These are phyloP conservation scores for Hysterium pulicare DNA, from an alignment of 2,329 filamentous ascomycete genomes.

Conservation along the genomic window DNA sequence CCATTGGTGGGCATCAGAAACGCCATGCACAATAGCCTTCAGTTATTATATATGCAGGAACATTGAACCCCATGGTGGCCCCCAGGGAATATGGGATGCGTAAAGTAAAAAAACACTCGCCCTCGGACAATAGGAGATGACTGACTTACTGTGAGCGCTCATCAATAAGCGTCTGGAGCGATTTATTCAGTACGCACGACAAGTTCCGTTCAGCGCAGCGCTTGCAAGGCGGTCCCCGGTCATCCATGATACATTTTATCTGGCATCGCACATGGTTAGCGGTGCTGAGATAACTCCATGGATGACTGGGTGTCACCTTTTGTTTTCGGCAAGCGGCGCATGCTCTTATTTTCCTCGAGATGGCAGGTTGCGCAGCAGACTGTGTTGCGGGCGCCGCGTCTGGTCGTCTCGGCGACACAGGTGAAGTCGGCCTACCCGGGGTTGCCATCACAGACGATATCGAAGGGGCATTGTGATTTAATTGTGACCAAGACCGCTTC, in stretches of 20 bases:
- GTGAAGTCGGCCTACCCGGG: conserved; percentile 12
- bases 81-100: no score
- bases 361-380: conserved; percentile 15
- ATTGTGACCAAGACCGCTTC: conserved; percentile 20
- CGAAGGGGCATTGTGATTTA: conserved; percentile 11
- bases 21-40: no score
- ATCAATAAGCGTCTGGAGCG: conserved; percentile 48
- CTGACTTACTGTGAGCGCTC: conserved; percentile 37
- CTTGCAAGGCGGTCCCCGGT: conserved; percentile 47
- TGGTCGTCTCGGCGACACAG: conserved; percentile 3
- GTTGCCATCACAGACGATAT: conserved; percentile 11
- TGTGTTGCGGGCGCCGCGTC: not conserved
- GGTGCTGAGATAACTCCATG: conserved; percentile 3
- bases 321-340: conserved; percentile 54
- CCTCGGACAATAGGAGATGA: not conserved
- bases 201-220: conserved; percentile 49
- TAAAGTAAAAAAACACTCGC: no score
- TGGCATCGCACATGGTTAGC: conserved; percentile 10
- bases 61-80: no score
- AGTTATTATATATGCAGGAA: no score
- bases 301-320: conserved; percentile 31
- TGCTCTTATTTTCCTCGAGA: conserved; percentile 38
- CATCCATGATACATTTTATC: conserved; percentile 53
- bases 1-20: no score
- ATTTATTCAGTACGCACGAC: conserved; percentile 53